These are phyloP conservation scores for Carallia brachiata DNA, from an alignment of 345 rosid species.

Conservation along the genomic window DNA sequence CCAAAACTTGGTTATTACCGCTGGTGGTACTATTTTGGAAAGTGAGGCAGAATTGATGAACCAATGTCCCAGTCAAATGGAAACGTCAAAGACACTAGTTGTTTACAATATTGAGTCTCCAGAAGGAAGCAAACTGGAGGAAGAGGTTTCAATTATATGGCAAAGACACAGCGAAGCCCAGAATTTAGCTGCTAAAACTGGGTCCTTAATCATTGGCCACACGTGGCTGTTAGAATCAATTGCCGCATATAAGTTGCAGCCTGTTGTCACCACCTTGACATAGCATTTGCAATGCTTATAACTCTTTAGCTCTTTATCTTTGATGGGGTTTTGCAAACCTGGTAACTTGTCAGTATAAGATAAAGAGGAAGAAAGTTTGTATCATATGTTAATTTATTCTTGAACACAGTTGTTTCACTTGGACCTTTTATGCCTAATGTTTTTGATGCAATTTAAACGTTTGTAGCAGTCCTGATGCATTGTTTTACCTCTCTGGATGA, in stretches of 20 bases:
- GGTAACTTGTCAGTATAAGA: background rate
- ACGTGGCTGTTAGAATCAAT: conserved; percentile 83
- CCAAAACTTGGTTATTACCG: conserved; percentile 50
- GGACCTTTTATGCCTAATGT: too few relatives aligned
- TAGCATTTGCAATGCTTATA: background rate
- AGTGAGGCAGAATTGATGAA: conserved; percentile 41
- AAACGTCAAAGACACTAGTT: conserved; percentile 31
- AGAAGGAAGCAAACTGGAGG: conserved; percentile 54
- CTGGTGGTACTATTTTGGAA: conserved; percentile 56
- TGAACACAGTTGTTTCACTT: background rate
- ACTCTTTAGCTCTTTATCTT: too few relatives aligned
- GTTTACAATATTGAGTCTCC: conserved; percentile 73
- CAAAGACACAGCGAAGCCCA: conserved; percentile 62
- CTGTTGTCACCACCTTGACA: conserved; percentile 28
- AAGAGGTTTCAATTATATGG: conserved; percentile 72
- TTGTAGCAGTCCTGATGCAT: too few relatives aligned
- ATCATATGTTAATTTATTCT: background rate
- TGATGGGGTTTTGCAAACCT: too few relatives aligned
- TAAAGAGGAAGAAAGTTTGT: background rate
- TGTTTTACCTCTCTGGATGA: too few relatives aligned
- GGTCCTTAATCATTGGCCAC: conserved; percentile 52
- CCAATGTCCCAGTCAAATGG: conserved; percentile 12
- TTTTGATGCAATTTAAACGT: too few relatives aligned
- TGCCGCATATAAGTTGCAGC: conserved; percentile 59
- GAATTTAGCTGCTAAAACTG: conserved; percentile 50